Conservation (phyloP, 768 basidiomycete genomes). For the Suillus discolor region DNA sequence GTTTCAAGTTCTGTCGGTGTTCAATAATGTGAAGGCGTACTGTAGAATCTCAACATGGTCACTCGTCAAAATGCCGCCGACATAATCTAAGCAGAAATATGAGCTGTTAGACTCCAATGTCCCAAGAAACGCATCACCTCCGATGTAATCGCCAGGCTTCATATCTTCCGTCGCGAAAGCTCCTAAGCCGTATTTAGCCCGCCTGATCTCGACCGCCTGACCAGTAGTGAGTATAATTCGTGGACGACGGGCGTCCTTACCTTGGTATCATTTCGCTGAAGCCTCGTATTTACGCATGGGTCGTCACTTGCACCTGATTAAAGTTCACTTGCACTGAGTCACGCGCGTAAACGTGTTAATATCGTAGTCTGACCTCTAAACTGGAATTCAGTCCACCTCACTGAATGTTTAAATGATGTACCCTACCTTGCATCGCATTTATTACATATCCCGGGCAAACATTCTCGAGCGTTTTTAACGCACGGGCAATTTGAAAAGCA, state of each 20-base stretch:
- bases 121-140: conserved; percentile 23
- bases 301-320: conserved; percentile 20
- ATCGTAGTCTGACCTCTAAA: conserved; percentile 25
- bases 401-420: neutral
- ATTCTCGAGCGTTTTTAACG: conserved; percentile 40
- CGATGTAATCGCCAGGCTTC: conserved; percentile 29
- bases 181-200: conserved; percentile 44
- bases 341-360: neutral
- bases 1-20: neutral
- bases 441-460: conserved; percentile 53
- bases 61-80: conserved; percentile 29
- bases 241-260: conserved; percentile 18
- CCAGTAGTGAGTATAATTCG: neutral
- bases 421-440: conserved; percentile 46
- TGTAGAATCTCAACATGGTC: conserved; percentile 16
- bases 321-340: neutral
- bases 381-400: neutral
- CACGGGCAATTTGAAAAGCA: conserved; percentile 40
- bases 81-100: conserved; percentile 39
- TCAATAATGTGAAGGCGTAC: conserved; percentile 3
- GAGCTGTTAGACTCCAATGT: neutral
- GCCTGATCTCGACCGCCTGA: conserved; percentile 40
- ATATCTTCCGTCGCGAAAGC: conserved; percentile 42
- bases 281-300: conserved; percentile 31
- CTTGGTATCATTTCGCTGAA: conserved; percentile 25